Evolutionary conservation across 192 early-diverging fungal species (phyloP).

Genomic region (Umbelopsis sp.): DNA sequence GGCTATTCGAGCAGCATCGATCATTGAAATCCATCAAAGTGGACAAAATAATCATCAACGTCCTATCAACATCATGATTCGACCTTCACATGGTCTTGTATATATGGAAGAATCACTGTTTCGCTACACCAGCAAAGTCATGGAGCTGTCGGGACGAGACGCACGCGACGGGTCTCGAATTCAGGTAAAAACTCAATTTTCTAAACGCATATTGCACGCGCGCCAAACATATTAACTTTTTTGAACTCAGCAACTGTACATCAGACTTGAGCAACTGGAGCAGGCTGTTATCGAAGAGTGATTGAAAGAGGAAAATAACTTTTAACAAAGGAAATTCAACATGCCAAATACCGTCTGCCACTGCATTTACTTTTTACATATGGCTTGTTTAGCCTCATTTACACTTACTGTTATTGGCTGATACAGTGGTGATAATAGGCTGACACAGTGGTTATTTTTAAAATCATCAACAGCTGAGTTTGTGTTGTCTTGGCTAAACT

Average conservation of each 20-base stretch:
- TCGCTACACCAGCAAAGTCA: conserved; percentile 33
- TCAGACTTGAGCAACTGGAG: conserved; percentile 13
- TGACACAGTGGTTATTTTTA: too few relatives aligned
- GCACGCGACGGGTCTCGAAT: conserved; percentile 24
- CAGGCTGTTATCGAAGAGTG: background rate
- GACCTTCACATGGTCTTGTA: conserved; percentile 24
- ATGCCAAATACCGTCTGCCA: too few relatives aligned
- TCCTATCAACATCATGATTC: conserved; percentile 35
- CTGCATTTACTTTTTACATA: too few relatives aligned
- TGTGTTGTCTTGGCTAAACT: too few relatives aligned
- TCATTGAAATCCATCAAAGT: conserved; percentile 34
- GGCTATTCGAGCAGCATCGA: conserved; percentile 27
- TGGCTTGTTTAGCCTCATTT: too few relatives aligned
- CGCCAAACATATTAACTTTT: background rate
- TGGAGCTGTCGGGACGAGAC: conserved; percentile 39
- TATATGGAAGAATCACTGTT: conserved; percentile 41
- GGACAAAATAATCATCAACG: conserved; percentile 7
- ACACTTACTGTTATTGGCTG: too few relatives aligned
- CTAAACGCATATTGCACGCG: too few relatives aligned
- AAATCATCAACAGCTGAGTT: too few relatives aligned
- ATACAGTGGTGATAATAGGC: too few relatives aligned
- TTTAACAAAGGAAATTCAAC: background rate
- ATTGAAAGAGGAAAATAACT: background rate
- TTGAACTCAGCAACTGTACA: conserved; percentile 19
- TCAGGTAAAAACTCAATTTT: conserved; percentile 23